Evolutionary conservation across 2,329 filamentous ascomycete genomes (phyloP).

Genomic region (Rhexocercosporidium sp.): DNA sequence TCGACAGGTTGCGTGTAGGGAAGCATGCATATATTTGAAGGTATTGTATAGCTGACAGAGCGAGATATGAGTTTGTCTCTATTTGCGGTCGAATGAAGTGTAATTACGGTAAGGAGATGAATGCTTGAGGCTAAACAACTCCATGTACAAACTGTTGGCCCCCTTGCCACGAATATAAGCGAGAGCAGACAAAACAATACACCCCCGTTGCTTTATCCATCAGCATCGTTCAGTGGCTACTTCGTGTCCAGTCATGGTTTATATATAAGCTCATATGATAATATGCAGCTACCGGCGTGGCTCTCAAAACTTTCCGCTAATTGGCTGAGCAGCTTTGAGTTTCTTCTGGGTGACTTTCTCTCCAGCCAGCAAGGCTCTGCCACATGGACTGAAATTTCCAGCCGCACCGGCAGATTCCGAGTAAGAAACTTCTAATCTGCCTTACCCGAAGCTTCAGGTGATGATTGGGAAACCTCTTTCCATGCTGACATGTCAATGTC

Average conservation of each 20-base stretch:
- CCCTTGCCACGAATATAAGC: neutral
- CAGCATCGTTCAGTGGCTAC: too few species aligned
- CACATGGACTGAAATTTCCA: neutral
- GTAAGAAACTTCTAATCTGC: neutral
- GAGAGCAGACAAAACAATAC: neutral
- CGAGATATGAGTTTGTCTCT: neutral
- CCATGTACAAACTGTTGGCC: too few species aligned
- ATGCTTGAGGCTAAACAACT: neutral
- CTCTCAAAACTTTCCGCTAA: too few species aligned
- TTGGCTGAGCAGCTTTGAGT: neutral
- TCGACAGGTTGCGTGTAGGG: neutral
- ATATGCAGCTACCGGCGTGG: too few species aligned
- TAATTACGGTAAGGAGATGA: neutral
- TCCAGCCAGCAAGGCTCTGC: neutral
- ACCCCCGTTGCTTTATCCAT: too few species aligned
- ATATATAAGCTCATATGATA: too few species aligned
- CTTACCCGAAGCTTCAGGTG: neutral
- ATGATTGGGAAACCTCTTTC: neutral
- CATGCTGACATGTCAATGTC: neutral
- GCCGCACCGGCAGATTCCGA: neutral
- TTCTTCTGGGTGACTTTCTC: neutral
- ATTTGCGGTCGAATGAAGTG: neutral
- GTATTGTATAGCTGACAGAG: neutral
- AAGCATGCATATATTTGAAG: neutral
- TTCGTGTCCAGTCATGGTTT: too few species aligned